Conservation (phyloP, 345 rosid species). For the Gossypium herbaceum region DNA sequence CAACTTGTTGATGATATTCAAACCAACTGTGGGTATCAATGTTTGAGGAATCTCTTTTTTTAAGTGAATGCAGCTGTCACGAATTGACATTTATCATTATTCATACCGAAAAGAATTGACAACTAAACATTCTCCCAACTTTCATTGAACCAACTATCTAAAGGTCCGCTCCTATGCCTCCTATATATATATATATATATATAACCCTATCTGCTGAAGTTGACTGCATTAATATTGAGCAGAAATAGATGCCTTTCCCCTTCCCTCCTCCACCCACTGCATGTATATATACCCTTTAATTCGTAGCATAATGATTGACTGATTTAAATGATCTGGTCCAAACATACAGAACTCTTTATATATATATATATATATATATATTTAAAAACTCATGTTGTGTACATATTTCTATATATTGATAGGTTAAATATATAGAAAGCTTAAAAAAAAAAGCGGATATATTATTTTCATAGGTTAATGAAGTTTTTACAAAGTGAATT, state of each 20-base stretch:
- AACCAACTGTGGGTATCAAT: constrained; percentile 15
- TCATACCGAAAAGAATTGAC: neutral
- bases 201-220: neutral
- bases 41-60: constrained; percentile 19
- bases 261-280: neutral
- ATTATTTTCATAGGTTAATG: too few species aligned
- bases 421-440: too few species aligned
- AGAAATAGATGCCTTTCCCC: neutral
- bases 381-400: too few species aligned
- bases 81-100: constrained; percentile 21
- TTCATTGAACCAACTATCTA: constrained; percentile 1
- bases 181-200: neutral
- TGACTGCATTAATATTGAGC: neutral
- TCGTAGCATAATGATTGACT: neutral
- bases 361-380: too few species aligned
- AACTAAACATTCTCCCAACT: neutral
- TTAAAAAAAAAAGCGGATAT: too few species aligned
- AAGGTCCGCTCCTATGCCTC: constrained; percentile 10
- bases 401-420: too few species aligned
- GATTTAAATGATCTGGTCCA: neutral
- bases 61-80: constrained; percentile 28
- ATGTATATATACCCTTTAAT: too few species aligned
- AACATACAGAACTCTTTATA: neutral
- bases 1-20: constrained; percentile 5
- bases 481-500: neutral